phyloP scores from a whole-genome alignment of 768 basidiomycete genomes.

The Suillus spraguei region DNA sequence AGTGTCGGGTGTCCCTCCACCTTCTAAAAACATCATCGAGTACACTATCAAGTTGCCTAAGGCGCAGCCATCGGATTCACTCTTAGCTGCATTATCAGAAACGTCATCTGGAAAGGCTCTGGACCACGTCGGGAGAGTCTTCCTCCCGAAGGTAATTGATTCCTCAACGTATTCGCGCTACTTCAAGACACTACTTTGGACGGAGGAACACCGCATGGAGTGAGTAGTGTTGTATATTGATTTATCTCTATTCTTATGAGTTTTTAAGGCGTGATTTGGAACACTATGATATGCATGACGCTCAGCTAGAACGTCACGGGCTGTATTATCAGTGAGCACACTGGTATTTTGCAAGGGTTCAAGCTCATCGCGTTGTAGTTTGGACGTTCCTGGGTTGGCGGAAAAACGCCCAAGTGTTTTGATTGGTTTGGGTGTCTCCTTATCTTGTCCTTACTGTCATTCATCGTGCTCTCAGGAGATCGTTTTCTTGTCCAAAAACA shows the following conservation, averaged over 20 bases:
- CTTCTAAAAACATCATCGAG: slow-evolving; percentile 17
- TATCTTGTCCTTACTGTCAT: slow-evolving; percentile 14
- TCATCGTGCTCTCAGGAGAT: slow-evolving; percentile 26
- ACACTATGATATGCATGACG: slow-evolving; percentile 41
- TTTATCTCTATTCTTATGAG: slow-evolving; percentile 4
- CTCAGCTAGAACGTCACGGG: slow-evolving; percentile 8
- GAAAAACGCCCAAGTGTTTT: slow-evolving; percentile 62
- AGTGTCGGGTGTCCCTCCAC: slow-evolving; percentile 26
- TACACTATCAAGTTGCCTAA: slow-evolving; percentile 17
- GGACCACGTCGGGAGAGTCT: slow-evolving; percentile 29
- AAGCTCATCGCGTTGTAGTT: slow-evolving; percentile 29
- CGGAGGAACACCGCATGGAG: slow-evolving; percentile 54
- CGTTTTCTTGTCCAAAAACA: slow-evolving; percentile 28
- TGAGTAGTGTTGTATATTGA: slow-evolving; percentile 22
- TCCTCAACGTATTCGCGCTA: slow-evolving; percentile 42
- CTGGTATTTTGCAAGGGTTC: neutral
- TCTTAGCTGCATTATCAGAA: slow-evolving; percentile 10
- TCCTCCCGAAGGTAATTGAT: slow-evolving; percentile 41
- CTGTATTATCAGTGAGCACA: slow-evolving; percentile 39
- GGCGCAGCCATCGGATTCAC: slow-evolving; percentile 8
- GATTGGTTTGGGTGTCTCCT: slow-evolving; percentile 48
- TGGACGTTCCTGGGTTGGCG: slow-evolving; percentile 55
- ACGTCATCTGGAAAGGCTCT: slow-evolving; percentile 17
- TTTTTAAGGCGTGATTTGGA: slow-evolving; percentile 37
- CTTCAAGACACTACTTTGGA: slow-evolving; percentile 48